Evolutionary conservation across 805 yeast species (phyloP), one percentile per base, ranked within the genome.

Genomic region (Cephaloascus fragrans): DNA sequence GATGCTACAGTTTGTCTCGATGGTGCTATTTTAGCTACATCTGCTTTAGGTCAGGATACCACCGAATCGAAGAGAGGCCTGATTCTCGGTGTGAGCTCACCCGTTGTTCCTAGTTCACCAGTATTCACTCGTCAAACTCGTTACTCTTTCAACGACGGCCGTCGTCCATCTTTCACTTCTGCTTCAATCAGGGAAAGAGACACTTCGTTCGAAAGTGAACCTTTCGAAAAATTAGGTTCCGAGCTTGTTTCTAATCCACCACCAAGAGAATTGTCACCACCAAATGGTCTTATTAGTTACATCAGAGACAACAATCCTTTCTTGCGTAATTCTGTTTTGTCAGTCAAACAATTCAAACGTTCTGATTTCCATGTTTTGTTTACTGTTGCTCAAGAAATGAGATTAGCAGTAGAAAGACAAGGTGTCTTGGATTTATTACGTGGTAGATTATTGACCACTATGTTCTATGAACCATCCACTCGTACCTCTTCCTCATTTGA

Each of bases 381-480:
- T 69, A 83, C 96, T 19, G 94, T 93, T 52, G 98, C 99, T 32
- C 96, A 90, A 69, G 97, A 94, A 66, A 81, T 93, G 88, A 78
- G 97, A 62, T 75, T 93, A 48, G 90, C 93, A 35, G 98, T 93
- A 44, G 97, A 90, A 68, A 83, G 97, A 67, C 83, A 81, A 55
- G 98, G 98, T 53, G 94, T 87, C 39, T 69, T 93, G 56, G 96
- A 90, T 61, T 64, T 93, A 45, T 75, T 93, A 67, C 77, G 81
- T 61, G 96, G 97, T 43, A 80, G 95, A 53, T 79, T 93, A 40
- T 71, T 93, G 54, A 86, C 96, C 36, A 94, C 97, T 9, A 81
- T 93, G 71, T 93, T 93, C 71, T 93, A 88, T 62, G 99, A 93
- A 69, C 98, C 99, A 50, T 87, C 96, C 4, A 94, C 99, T 32